phyloP scores from a whole-genome alignment of 345 rosid species.

The Mallotus nudiflorus region DNA sequence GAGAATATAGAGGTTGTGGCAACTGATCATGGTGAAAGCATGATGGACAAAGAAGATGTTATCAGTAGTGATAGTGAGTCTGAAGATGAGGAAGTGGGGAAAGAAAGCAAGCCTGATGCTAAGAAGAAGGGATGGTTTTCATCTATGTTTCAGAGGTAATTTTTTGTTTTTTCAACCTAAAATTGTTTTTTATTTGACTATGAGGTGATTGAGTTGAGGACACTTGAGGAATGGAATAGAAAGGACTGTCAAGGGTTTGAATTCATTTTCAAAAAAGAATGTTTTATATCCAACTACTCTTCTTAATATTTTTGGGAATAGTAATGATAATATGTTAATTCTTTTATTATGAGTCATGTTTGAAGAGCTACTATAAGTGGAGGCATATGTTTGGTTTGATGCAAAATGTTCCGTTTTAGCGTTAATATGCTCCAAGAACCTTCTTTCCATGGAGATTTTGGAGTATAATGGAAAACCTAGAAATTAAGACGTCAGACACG shows the following conservation, averaged over 20 bases:
- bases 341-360: background rate
- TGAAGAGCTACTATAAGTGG: background rate
- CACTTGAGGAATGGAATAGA: background rate
- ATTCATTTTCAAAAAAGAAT: background rate
- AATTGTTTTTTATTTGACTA: background rate
- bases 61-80: conserved; percentile 79
- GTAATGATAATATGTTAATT: background rate
- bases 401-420: background rate
- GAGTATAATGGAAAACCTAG: background rate
- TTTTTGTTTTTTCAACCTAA: background rate
- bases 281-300: background rate
- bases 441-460: background rate
- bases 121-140: conserved; percentile 97
- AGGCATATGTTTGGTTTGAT: background rate
- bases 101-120: conserved; percentile 63
- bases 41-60: conserved; percentile 97
- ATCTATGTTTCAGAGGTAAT: conserved; percentile 91
- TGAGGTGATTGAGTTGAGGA: background rate
- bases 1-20: conserved; percentile 59
- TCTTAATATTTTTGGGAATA: background rate
- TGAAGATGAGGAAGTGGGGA: conserved; percentile 63
- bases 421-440: background rate
- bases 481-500: background rate
- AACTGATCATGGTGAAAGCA: conserved; percentile 89
- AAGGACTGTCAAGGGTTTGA: background rate